Evolutionary conservation across 345 rosid species (phyloP), one percentile per base, ranked within the genome.

Genomic region (Corymbia maculata): DNA sequence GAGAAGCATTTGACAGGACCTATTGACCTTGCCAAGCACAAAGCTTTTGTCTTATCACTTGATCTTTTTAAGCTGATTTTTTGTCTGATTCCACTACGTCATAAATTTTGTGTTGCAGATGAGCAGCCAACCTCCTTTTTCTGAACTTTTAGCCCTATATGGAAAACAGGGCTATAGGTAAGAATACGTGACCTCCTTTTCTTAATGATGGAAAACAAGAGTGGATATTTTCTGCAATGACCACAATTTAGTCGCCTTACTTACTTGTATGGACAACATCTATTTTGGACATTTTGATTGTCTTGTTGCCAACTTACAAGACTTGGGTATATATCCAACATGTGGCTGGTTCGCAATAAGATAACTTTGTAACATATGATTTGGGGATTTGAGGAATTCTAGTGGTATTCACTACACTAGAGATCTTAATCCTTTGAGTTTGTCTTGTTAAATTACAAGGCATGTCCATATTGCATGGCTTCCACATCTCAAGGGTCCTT

Each of bases 121-220:
- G 92, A 94, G 90, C 88, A 87, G 90, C 86, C 98, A 92, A 91
- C 95, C 94, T 92, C 95, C 97, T 87, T 96, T 97, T 92, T 93
- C 95, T 88, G 97, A 96, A 89, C 90, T 98, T 91, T 53, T 93
- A 91, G 93, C 91, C 70, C 96, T 94, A 84, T 97, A 96, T 89
- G 91, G 95, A 49, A 93, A 91, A 89, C 94, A 87, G 84, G 94
- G 96, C 66, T 98, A 96, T 93, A 95, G 99, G 99, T 97, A 91
- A 89, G 89, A 49, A 89, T 51, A 17, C 64, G 28, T 2, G 26
- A 16, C 24, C 45, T 52, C 30, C 49, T 30, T 86, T 80, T 75
- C 86, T 22, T 85, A 52, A 30, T 52, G 42, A 16, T 85, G 61
- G 61, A 22, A 55, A 55, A 22, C 2, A 75, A 36, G 82, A 75